A percentile compares a stretch with the other conserved stretches of the same genome.
Conservation (phyloP, 805 yeast genomes). For the Kodamaea laetipori region DNA sequence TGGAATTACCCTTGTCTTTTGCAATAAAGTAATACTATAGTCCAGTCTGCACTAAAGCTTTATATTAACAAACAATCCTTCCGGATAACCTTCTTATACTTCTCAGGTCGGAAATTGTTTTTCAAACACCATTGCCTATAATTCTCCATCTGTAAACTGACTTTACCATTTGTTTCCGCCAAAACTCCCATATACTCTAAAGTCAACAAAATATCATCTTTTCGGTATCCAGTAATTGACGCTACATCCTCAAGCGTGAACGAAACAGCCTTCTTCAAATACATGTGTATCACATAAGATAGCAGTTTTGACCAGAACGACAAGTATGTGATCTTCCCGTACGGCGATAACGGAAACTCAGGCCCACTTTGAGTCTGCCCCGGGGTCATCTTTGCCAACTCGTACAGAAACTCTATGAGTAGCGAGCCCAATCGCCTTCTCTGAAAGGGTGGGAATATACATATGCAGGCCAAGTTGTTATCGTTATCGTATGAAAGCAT, state of each 20-base stretch:
- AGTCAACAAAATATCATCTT: slow-evolving; percentile 61
- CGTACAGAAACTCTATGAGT: slow-evolving; percentile 81
- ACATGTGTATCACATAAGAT: slow-evolving; percentile 23
- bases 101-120: slow-evolving; percentile 26
- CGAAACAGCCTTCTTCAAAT: slow-evolving; percentile 8
- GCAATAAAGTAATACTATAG: neutral
- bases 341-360: slow-evolving; percentile 83
- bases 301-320: slow-evolving; percentile 68
- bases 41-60: neutral
- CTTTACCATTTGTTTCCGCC: slow-evolving; percentile 13
- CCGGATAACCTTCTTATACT: slow-evolving; percentile 31
- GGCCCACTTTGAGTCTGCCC: slow-evolving; percentile 80
- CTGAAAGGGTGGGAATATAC: slow-evolving; percentile 92
- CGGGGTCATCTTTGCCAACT: slow-evolving; percentile 54
- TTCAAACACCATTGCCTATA: slow-evolving; percentile 32
- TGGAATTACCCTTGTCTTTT: too few species aligned
- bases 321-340: slow-evolving; percentile 73
- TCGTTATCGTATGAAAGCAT: slow-evolving; percentile 74
- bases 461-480: slow-evolving; percentile 82
- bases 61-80: slow-evolving; percentile 30
- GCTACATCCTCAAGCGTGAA: slow-evolving; percentile 54
- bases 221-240: slow-evolving; percentile 61
- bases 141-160: slow-evolving; percentile 23
- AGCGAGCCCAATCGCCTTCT: slow-evolving; percentile 74
- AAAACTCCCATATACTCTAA: slow-evolving; percentile 53